phyloP scores from a whole-genome alignment of 352 stramenopile species.

The Phytophthora pseudosyringae region DNA sequence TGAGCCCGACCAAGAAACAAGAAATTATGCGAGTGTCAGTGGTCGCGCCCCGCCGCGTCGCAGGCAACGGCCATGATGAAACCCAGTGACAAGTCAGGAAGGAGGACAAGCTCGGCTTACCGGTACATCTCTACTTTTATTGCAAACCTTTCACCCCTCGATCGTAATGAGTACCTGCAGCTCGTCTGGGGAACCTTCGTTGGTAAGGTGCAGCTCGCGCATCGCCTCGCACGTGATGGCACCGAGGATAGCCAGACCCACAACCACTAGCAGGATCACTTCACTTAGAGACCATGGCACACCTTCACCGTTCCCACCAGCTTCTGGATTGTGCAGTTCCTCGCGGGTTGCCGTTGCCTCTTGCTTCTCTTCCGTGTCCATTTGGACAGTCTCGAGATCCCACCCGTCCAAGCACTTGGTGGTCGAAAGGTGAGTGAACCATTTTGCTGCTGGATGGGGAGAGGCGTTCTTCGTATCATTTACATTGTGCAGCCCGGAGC shows the following conservation, averaged over 20 bases:
- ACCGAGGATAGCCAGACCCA: conserved; percentile 34
- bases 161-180: conserved; percentile 43
- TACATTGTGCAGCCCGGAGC: conserved; percentile 65
- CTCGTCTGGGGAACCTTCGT: conserved; percentile 24
- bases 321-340: conserved; percentile 12
- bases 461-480: conserved; percentile 44
- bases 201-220: conserved; percentile 36
- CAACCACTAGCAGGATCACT: conserved; percentile 34
- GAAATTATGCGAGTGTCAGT: neutral
- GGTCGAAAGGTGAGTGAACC: conserved; percentile 59
- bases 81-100: neutral
- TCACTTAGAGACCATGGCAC: conserved; percentile 41
- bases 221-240: conserved; percentile 43
- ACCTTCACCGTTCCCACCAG: conserved; percentile 7
- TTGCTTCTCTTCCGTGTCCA: conserved; percentile 14
- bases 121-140: conserved; percentile 13
- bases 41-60: neutral
- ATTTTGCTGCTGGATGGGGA: conserved; percentile 50
- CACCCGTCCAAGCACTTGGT: conserved; percentile 64
- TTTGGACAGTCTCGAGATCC: conserved; percentile 8
- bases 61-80: neutral
- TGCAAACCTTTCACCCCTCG: conserved; percentile 19
- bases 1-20: neutral
- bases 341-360: conserved; percentile 13
- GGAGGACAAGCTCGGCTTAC: conserved; percentile 7